phyloP scores from a whole-genome alignment of 768 basidiomycete species.

The Mycena alexandri region DNA sequence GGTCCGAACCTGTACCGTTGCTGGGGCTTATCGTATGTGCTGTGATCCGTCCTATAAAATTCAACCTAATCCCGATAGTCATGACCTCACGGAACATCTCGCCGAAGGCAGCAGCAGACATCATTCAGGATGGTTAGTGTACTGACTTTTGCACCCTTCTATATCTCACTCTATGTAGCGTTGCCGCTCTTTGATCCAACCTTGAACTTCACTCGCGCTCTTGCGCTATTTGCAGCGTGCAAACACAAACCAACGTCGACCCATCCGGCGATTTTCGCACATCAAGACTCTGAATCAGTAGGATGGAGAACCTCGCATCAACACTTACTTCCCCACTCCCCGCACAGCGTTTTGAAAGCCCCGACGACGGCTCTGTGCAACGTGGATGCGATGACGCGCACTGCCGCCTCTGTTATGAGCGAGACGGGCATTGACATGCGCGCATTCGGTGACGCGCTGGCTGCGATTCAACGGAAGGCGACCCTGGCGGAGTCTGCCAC shows the following conservation, averaged over 20 bases:
- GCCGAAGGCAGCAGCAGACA: constrained; percentile 52
- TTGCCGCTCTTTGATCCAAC: constrained; percentile 70
- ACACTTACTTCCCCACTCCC: background rate
- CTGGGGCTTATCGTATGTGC: constrained; percentile 66
- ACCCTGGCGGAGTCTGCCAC: background rate
- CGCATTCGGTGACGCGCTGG: constrained; percentile 31
- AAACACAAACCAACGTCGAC: constrained; percentile 52
- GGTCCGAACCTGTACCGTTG: constrained; percentile 64
- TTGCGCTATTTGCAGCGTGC: constrained; percentile 62
- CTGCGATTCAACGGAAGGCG: constrained; percentile 27
- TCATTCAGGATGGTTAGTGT: constrained; percentile 59
- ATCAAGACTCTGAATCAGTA: background rate
- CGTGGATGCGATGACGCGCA: constrained; percentile 24
- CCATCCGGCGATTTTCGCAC: constrained; percentile 43
- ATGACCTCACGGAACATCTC: constrained; percentile 58
- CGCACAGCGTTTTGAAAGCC: background rate
- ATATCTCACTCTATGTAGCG: constrained; percentile 43
- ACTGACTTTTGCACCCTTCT: background rate
- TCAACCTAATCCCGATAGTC: constrained; percentile 48
- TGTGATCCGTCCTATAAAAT: constrained; percentile 10
- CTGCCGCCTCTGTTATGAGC: constrained; percentile 31
- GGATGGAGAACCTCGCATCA: background rate
- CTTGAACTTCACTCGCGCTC: constrained; percentile 57
- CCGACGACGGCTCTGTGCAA: background rate
- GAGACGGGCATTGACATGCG: constrained; percentile 31